Percentiles rank a stretch among this genome's conserved stretches.
phyloP scores from a whole-genome alignment of 306 rosid species.

The Acacia confusa region DNA sequence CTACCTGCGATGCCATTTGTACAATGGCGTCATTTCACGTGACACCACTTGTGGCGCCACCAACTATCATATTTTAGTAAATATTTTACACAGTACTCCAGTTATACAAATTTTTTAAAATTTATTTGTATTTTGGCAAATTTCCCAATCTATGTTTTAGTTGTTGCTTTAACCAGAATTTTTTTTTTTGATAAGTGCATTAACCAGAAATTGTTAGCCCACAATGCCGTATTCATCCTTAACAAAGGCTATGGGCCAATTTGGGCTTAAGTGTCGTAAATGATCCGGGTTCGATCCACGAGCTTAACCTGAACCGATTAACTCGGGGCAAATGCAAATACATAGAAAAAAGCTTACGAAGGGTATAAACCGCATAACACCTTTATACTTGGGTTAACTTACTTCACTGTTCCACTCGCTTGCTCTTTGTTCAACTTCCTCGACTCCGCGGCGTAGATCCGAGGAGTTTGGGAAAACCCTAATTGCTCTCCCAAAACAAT shows the following conservation, averaged over 20 bases:
- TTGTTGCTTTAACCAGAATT: too few relatives aligned
- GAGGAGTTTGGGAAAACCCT: slow-evolving; percentile 77
- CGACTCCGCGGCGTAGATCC: slow-evolving; percentile 77
- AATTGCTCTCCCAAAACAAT: slow-evolving; percentile 23
- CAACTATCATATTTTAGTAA: too few relatives aligned
- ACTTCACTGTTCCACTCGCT: slow-evolving; percentile 20
- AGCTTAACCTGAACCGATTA: not conserved
- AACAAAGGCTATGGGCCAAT: not conserved
- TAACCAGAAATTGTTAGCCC: too few relatives aligned
- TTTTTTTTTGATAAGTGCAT: too few relatives aligned
- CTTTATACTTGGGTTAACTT: not conserved
- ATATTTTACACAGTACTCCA: too few relatives aligned
- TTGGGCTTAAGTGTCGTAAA: slow-evolving; percentile 32
- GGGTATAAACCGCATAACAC: not conserved
- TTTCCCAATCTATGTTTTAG: too few relatives aligned
- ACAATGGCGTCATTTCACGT: too few relatives aligned
- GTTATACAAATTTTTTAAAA: too few relatives aligned
- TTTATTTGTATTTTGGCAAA: too few relatives aligned
- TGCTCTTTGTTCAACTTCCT: slow-evolving; percentile 35
- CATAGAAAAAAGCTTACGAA: not conserved
- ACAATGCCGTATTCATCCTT: too few relatives aligned
- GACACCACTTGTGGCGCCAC: too few relatives aligned
- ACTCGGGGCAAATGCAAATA: slow-evolving; percentile 31
- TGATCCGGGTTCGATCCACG: not conserved
- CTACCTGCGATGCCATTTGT: too few relatives aligned